Evolutionary conservation across 1,139 yeast species (phyloP), one percentile per base, ranked within the genome.

Genomic region (Blastobotrys serpentis): DNA sequence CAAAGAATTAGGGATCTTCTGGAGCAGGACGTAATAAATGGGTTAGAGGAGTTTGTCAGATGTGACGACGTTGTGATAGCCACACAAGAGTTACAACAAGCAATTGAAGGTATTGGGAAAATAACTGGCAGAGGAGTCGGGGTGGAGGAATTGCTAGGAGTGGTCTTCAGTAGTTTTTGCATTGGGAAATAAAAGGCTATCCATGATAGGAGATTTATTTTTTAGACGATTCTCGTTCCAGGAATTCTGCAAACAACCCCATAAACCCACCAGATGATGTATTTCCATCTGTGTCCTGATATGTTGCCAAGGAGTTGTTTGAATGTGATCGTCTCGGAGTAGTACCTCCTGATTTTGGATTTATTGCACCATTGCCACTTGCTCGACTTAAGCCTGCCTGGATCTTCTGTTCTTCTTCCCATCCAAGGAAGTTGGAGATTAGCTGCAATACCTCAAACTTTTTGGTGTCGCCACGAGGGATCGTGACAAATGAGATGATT

Each of bases 391-490:
- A 72, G 0, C 98, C 98, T 1, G 96, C 96, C 53, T 84, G 89
- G 26, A 82, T 75, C 58, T 79, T 82, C 62, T 88, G 84, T 38
- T 79, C 81, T 43, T 87, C 94, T 64, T 85, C 92, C 98, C 98
- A 92, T 50, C 80, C 84, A 52, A 92, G 72, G 58, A 85, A 83
- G 52, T 87, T 87, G 22, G 96, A 78, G 39, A 92, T 84, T 51
- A 92, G 75, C 63, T 82, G 88, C 49, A 92, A 74, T 3, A 94
- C 95, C 70, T 92, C 98, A 63, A 85, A 92, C 66, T 92, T 88
- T 67, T 90, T 92, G 11, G 96, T 79, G 64, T 92, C 99, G 1
- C 95, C 96, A 53, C 98, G 74, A 5, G 96, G 97, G 33, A 92
- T 75, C 44, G 84, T 85, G 14, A 92, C 76, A 68, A 90, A 92